phyloP scores from a whole-genome alignment of 129 eudicot genomes.

The Lactuca sativa region DNA sequence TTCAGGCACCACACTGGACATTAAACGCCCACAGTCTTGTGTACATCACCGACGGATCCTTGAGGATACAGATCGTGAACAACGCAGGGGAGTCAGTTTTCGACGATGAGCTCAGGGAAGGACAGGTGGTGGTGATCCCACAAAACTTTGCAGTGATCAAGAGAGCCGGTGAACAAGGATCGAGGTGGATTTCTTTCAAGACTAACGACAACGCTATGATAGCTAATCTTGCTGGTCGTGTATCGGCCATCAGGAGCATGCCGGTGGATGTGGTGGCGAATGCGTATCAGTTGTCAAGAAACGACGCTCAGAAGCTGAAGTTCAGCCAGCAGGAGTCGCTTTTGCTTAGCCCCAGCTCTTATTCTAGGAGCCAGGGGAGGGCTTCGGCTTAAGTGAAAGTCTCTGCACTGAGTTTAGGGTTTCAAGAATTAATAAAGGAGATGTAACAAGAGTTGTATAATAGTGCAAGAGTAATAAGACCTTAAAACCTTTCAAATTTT shows the following conservation, averaged over 20 bases:
- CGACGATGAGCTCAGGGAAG: constrained; percentile 42
- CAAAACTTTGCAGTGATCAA: constrained; percentile 60
- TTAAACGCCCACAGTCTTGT: constrained; percentile 56
- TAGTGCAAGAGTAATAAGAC: neutral
- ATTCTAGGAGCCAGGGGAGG: neutral
- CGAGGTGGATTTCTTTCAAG: constrained; percentile 60
- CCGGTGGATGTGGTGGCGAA: constrained; percentile 56
- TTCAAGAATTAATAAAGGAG: neutral
- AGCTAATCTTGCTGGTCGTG: constrained; percentile 58
- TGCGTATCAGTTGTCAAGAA: constrained; percentile 47
- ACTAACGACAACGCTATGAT: constrained; percentile 70
- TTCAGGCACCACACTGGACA: constrained; percentile 64
- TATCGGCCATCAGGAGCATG: constrained; percentile 55
- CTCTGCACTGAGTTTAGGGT: neutral
- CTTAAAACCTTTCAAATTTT: neutral
- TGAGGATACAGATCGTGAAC: constrained; percentile 60
- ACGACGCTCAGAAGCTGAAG: constrained; percentile 42
- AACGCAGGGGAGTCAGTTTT: constrained; percentile 57
- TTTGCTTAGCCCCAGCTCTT: constrained; percentile 4
- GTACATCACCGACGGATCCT: constrained; percentile 47
- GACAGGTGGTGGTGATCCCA: constrained; percentile 64
- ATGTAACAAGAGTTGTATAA: neutral
- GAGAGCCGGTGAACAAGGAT: constrained; percentile 54
- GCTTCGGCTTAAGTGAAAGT: constrained; percentile 8
- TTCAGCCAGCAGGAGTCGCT: constrained; percentile 11